These are phyloP conservation scores for Claviceps monticola DNA, from an alignment of 2,329 filamentous ascomycete genomes.

Conservation along the genomic window DNA sequence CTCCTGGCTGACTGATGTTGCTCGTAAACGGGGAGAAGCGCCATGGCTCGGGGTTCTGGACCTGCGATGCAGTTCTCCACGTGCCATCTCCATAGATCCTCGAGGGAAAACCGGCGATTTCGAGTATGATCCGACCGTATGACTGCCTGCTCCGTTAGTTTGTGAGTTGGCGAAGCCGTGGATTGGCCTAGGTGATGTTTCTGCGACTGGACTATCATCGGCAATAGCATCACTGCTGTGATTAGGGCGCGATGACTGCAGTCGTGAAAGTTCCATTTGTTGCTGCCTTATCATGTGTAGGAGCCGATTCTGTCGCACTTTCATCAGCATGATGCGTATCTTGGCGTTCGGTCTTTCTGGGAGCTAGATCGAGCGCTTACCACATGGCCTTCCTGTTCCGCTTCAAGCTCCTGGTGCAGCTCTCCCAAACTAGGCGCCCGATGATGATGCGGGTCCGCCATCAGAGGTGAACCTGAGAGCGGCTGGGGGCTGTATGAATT, in stretches of 20 bases:
- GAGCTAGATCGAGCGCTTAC: slow-evolving; percentile 26
- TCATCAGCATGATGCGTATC: slow-evolving; percentile 5
- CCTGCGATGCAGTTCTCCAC: slow-evolving; percentile 39
- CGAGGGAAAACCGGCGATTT: slow-evolving; percentile 38
- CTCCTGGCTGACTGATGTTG: slow-evolving; percentile 45
- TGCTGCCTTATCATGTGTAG: slow-evolving; percentile 65
- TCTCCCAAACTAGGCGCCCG: slow-evolving; percentile 60
- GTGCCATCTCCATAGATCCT: slow-evolving; percentile 45
- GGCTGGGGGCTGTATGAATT: slow-evolving; percentile 28
- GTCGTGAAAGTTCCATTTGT: slow-evolving; percentile 53
- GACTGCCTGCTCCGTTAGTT: slow-evolving; percentile 10
- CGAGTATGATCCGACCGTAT: slow-evolving; percentile 28
- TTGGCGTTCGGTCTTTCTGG: not conserved
- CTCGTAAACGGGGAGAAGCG: slow-evolving; percentile 41
- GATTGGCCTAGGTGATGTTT: slow-evolving; percentile 29
- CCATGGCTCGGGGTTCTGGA: slow-evolving; percentile 46
- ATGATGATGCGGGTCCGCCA: slow-evolving; percentile 45
- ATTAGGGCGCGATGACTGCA: slow-evolving; percentile 32
- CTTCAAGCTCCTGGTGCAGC: slow-evolving; percentile 66
- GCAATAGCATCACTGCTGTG: slow-evolving; percentile 25
- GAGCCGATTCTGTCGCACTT: slow-evolving; percentile 48
- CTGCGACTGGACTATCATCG: slow-evolving; percentile 34
- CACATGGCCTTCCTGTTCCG: slow-evolving; percentile 67
- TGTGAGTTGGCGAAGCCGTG: slow-evolving; percentile 24
- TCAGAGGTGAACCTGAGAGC: slow-evolving; percentile 33